These are phyloP conservation scores for Parietaria judaica DNA, from an alignment of 306 rosid genomes.

Conservation along the genomic window DNA sequence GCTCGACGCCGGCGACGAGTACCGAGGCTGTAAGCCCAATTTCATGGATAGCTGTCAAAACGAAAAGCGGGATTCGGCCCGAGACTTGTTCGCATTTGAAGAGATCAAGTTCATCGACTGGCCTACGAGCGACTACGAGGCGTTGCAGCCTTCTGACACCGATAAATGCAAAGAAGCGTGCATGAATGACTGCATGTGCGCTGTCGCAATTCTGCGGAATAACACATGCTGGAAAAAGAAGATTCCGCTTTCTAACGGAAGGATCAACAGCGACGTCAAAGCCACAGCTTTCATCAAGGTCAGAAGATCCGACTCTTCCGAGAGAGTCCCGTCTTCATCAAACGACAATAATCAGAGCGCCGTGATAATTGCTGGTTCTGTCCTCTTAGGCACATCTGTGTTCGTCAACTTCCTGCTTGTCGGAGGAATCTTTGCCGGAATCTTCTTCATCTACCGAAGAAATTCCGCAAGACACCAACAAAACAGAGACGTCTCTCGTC, in stretches of 20 bases:
- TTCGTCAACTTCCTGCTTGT: conserved; percentile 16
- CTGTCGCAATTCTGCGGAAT: conserved; percentile 8
- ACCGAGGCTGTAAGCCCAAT: conserved; percentile 25
- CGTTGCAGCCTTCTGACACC: conserved; percentile 1
- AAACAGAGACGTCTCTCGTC: conserved; percentile 5
- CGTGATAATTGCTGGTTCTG: conserved; percentile 14
- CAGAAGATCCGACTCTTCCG: conserved; percentile 11
- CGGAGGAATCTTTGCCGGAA: conserved; percentile 7
- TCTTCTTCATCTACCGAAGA: conserved; percentile 10
- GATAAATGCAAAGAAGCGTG: conserved; percentile 24
- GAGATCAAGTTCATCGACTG: conserved; percentile 10
- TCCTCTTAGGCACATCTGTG: conserved; percentile 21
- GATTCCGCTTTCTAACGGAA: conserved; percentile 30
- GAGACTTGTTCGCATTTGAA: neutral
- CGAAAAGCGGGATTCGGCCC: conserved; percentile 5
- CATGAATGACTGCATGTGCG: conserved; percentile 29
- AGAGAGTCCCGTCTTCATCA: neutral
- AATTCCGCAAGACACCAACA: neutral
- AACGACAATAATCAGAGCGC: conserved; percentile 6
- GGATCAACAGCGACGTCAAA: neutral
- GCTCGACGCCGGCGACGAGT: conserved; percentile 12
- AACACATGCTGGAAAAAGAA: conserved; percentile 26
- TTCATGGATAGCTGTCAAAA: conserved; percentile 16
- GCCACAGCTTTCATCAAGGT: conserved; percentile 24
- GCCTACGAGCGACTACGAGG: conserved; percentile 23